phyloP scores from a whole-genome alignment of 352 stramenopile genomes.

The Phytophthora fragariaefolia region DNA sequence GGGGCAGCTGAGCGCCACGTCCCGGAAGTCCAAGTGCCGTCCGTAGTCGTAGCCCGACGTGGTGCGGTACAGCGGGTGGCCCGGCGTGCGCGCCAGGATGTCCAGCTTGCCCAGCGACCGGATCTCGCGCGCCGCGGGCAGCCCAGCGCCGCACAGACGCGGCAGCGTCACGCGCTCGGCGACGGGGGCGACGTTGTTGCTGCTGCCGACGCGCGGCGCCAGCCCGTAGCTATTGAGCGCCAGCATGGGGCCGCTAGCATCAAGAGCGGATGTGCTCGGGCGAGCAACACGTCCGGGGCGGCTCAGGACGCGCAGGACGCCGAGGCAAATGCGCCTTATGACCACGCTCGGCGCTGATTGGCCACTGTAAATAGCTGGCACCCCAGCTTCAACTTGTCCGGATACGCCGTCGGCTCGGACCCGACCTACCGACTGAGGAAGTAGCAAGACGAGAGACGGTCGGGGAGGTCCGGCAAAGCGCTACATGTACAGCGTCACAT shows the following conservation, averaged over 20 bases:
- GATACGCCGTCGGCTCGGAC: background rate
- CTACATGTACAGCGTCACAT: background rate
- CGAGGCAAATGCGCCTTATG: slow-evolving; percentile 12
- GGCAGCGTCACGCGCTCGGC: slow-evolving; percentile 46
- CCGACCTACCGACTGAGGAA: too few relatives aligned
- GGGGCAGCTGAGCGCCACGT: slow-evolving; percentile 55
- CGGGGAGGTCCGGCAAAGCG: too few relatives aligned
- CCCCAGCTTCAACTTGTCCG: slow-evolving; percentile 4
- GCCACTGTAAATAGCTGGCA: slow-evolving; percentile 1
- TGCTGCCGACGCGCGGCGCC: slow-evolving; percentile 12
- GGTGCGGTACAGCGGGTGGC: slow-evolving; percentile 66
- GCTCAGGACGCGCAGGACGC: too few relatives aligned
- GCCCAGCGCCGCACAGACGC: slow-evolving; percentile 40
- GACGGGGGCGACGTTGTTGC: slow-evolving; percentile 3
- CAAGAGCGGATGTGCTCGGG: slow-evolving; percentile 1
- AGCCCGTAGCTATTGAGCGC: slow-evolving; percentile 63
- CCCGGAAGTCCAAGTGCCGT: slow-evolving; percentile 60
- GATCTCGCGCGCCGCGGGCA: slow-evolving; percentile 34
- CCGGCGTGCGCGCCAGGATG: slow-evolving; percentile 35
- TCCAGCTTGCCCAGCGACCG: slow-evolving; percentile 66
- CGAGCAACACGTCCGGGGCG: background rate
- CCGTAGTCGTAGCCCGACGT: slow-evolving; percentile 71
- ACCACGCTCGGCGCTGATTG: slow-evolving; percentile 1
- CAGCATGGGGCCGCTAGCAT: slow-evolving; percentile 29
- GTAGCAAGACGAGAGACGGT: too few relatives aligned